phyloP scores from a whole-genome alignment of 352 stramenopile genomes.

The Thraustochytrium sp. region DNA sequence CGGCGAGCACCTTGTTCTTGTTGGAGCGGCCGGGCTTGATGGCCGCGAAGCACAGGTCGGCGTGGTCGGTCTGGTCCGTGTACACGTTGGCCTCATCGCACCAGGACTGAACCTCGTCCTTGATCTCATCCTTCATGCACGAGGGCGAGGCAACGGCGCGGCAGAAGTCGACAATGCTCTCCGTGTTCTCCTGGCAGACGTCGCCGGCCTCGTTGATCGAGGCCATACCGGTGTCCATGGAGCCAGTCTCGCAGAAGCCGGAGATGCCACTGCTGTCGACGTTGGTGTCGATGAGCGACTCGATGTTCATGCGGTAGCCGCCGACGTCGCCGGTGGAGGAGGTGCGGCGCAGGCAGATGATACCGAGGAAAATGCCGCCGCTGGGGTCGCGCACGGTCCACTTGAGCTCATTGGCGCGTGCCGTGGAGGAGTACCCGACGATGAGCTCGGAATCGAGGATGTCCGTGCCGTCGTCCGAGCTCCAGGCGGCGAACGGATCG shows the following conservation, averaged over 20 bases:
- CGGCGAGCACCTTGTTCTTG: neutral
- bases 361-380: neutral
- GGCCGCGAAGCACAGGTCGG: neutral
- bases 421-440: neutral
- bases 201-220: neutral
- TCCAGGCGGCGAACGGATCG: neutral
- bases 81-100: slow-evolving; percentile 26
- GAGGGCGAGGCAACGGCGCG: neutral
- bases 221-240: neutral
- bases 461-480: neutral
- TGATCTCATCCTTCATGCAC: slow-evolving; percentile 6
- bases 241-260: slow-evolving; percentile 14
- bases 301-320: slow-evolving; percentile 40
- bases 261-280: neutral
- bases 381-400: neutral
- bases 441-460: neutral
- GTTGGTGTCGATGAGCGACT: slow-evolving; percentile 14
- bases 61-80: neutral
- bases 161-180: neutral
- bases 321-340: neutral
- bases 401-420: neutral
- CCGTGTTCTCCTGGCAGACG: slow-evolving; percentile 16
- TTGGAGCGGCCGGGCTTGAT: neutral
- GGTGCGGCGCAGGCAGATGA: neutral
- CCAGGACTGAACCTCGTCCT: neutral